A percentile compares a stretch with the other conserved stretches of the same genome.
Conservation (phyloP, 1,139 yeast genomes). For the Saccharomyces uvarum region DNA sequence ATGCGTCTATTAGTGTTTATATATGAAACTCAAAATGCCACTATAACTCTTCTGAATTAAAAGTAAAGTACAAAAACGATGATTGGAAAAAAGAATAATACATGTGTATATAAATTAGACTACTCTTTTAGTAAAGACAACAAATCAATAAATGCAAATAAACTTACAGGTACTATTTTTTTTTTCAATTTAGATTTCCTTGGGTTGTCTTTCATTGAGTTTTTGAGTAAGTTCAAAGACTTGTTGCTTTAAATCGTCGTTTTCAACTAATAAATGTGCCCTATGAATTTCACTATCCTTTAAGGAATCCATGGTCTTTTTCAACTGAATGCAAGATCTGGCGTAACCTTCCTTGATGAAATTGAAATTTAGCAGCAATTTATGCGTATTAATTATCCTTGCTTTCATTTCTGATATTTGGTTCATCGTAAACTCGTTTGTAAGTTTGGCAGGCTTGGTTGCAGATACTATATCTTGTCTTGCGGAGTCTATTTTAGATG, state of each 20-base stretch:
- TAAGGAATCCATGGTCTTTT: constrained; percentile 28
- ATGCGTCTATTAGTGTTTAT: neutral
- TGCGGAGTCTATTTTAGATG: constrained; percentile 2
- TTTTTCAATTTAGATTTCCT: neutral
- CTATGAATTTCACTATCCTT: constrained; percentile 34
- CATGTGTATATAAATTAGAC: neutral
- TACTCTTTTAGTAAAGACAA: neutral
- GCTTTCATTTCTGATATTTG: constrained; percentile 26
- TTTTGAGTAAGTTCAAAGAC: constrained; percentile 4
- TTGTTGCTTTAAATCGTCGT: constrained; percentile 22
- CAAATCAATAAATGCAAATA: neutral
- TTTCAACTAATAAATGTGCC: constrained; percentile 28
- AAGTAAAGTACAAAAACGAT: neutral
- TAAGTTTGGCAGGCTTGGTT: constrained; percentile 7
- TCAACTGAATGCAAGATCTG: constrained; percentile 30
- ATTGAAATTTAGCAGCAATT: constrained; percentile 27
- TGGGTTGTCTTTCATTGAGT: neutral
- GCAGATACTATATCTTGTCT: constrained; percentile 3
- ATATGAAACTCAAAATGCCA: neutral
- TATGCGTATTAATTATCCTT: constrained; percentile 30
- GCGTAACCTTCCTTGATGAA: constrained; percentile 30
- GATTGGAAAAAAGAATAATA: neutral
- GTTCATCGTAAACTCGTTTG: constrained; percentile 19
- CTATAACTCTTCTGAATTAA: neutral
- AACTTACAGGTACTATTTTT: neutral